Evolutionary conservation across 768 basidiomycete species (phyloP).

Genomic region (Austroboletus eburneus): DNA sequence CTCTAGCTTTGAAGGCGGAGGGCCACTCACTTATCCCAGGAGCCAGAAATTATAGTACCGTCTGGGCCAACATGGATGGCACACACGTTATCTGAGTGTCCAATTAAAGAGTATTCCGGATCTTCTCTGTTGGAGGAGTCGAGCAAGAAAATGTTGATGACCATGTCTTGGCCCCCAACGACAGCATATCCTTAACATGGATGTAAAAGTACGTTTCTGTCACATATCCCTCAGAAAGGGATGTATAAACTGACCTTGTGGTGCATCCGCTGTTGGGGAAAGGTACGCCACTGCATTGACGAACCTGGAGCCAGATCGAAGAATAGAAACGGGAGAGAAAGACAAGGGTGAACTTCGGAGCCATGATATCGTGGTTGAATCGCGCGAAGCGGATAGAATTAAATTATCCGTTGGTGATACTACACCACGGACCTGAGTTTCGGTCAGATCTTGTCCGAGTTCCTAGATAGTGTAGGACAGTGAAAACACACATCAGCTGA

Average conservation of each 20-base stretch:
- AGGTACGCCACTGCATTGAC: constrained; percentile 82
- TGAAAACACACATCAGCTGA: constrained; percentile 60
- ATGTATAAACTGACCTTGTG: constrained; percentile 51
- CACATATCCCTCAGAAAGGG: neutral
- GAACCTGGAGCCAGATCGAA: constrained; percentile 66
- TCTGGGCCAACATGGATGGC: constrained; percentile 65
- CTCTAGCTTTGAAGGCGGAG: neutral
- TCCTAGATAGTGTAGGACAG: constrained; percentile 1
- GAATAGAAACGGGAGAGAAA: constrained; percentile 52
- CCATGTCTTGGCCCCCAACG: constrained; percentile 84
- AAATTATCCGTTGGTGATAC: constrained; percentile 70
- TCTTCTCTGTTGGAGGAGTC: constrained; percentile 53
- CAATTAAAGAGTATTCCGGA: constrained; percentile 78
- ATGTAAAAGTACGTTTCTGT: constrained; percentile 5
- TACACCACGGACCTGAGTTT: constrained; percentile 73
- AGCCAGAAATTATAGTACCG: constrained; percentile 86
- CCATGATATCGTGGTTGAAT: constrained; percentile 90
- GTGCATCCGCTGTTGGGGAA: constrained; percentile 60
- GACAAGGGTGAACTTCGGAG: constrained; percentile 44
- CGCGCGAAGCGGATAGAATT: constrained; percentile 87
- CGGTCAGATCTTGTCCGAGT: constrained; percentile 15
- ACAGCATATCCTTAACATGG: constrained; percentile 68
- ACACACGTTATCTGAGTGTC: constrained; percentile 90
- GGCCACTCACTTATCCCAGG: constrained; percentile 85
- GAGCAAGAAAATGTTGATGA: constrained; percentile 80